Evolutionary conservation across 192 early-diverging fungal species (phyloP).

Genomic region (Backusella morwellensis): DNA sequence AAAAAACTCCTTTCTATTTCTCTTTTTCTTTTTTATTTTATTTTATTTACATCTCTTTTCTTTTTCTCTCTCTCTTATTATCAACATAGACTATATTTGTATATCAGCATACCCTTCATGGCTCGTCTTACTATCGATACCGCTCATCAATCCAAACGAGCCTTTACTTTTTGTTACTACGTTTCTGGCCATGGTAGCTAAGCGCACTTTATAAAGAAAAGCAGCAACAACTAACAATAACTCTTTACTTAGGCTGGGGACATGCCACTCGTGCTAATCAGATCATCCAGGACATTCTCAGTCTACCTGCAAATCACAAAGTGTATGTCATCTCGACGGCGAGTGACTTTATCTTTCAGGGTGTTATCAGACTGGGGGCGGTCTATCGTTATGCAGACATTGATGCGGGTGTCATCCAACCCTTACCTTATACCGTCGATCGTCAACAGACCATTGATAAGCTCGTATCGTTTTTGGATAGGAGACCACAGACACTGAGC

Average conservation of each 20-base stretch:
- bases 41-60: too few species aligned
- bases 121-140: slow-evolving; percentile 21
- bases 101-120: slow-evolving; percentile 4
- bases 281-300: slow-evolving; percentile 49
- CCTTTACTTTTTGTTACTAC: slow-evolving; percentile 54
- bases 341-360: slow-evolving; percentile 56
- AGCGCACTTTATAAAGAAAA: not conserved
- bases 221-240: too few species aligned
- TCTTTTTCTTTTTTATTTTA: not conserved
- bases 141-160: slow-evolving; percentile 8
- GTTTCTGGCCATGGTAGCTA: slow-evolving; percentile 56
- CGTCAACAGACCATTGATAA: slow-evolving; percentile 52
- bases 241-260: slow-evolving; percentile 46
- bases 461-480: slow-evolving; percentile 44
- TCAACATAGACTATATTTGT: not conserved
- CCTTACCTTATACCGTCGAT: slow-evolving; percentile 59
- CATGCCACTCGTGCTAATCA: slow-evolving; percentile 60
- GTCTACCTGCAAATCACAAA: slow-evolving; percentile 39
- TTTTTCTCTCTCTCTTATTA: not conserved
- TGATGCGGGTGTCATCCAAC: slow-evolving; percentile 62
- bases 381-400: slow-evolving; percentile 54
- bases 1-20: not conserved
- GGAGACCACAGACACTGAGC: slow-evolving; percentile 36
- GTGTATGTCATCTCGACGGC: slow-evolving; percentile 57
- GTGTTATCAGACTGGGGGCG: slow-evolving; percentile 46